These are phyloP conservation scores for Dactylonectria macrodidyma DNA, from an alignment of 2,329 filamentous ascomycete genomes.

Conservation along the genomic window DNA sequence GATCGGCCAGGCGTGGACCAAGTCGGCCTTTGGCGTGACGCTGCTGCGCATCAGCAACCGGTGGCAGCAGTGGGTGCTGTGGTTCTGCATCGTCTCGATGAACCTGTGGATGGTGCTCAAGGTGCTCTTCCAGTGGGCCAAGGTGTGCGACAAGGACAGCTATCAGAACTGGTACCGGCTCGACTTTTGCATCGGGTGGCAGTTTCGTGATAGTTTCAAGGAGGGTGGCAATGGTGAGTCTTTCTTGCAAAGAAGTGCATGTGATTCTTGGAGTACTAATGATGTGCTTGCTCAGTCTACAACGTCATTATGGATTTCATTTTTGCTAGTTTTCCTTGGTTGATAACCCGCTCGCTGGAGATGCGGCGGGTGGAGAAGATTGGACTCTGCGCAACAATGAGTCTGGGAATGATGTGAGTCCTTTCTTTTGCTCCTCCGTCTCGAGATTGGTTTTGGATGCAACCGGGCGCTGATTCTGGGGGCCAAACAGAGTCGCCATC, in stretches of 20 bases:
- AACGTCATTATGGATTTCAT: constrained; percentile 69
- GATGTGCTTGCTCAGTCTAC: constrained; percentile 55
- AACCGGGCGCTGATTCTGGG: too few species aligned
- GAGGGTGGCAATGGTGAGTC: constrained; percentile 65
- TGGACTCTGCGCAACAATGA: constrained; percentile 65
- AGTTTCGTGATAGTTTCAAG: constrained; percentile 61
- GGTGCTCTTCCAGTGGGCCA: constrained; percentile 65
- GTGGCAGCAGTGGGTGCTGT: constrained; percentile 60
- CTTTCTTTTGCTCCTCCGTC: too few species aligned
- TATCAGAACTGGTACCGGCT: constrained; percentile 65
- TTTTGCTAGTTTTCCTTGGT: constrained; percentile 65
- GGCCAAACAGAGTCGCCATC: constrained; percentile 57
- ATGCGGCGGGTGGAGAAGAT: constrained; percentile 65
- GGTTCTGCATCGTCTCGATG: constrained; percentile 66
- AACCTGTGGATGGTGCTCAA: constrained; percentile 64
- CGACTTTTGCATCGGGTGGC: constrained; percentile 59
- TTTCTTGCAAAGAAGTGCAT: too few species aligned
- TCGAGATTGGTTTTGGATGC: too few species aligned
- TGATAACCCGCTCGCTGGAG: constrained; percentile 63
- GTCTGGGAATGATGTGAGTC: constrained; percentile 62
- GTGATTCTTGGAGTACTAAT: not conserved
- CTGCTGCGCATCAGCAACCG: constrained; percentile 59
- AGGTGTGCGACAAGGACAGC: constrained; percentile 57
- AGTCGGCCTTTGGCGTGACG: constrained; percentile 57
- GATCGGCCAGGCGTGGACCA: constrained; percentile 54